Conservation (phyloP, 2,329 filamentous ascomycete species). For the Colletotrichum australisinense region DNA sequence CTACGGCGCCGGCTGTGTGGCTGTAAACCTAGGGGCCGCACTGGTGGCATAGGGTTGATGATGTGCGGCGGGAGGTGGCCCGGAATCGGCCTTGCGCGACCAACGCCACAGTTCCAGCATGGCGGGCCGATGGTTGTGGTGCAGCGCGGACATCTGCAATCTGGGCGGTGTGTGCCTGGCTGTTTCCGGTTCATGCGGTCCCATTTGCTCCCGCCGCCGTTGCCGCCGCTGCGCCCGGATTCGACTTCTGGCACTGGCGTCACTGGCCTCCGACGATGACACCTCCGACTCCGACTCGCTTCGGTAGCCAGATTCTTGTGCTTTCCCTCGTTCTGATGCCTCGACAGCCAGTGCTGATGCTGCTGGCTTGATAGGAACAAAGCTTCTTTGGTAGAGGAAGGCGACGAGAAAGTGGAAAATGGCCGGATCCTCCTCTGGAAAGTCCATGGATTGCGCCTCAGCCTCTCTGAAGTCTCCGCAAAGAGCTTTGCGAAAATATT, state of each 20-base stretch:
- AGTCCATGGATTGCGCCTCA: conserved; percentile 56
- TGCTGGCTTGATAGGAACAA: conserved; percentile 56
- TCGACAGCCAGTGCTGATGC: conserved; percentile 52
- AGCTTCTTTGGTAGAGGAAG: conserved; percentile 61
- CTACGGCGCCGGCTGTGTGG: conserved; percentile 32
- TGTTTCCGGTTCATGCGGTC: conserved; percentile 55
- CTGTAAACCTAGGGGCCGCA: conserved; percentile 22
- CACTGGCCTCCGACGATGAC: conserved; percentile 47
- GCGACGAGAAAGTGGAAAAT: conserved; percentile 64
- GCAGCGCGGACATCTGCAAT: conserved; percentile 57
- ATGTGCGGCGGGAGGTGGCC: conserved; percentile 38
- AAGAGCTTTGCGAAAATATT: conserved; percentile 62
- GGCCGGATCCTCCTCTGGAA: conserved; percentile 62
- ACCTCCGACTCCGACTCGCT: conserved; percentile 48
- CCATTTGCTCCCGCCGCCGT: conserved; percentile 49
- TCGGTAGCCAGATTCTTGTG: conserved; percentile 43
- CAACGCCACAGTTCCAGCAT: conserved; percentile 55
- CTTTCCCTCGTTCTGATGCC: conserved; percentile 57
- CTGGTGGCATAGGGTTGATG: conserved; percentile 18
- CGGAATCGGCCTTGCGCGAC: conserved; percentile 44
- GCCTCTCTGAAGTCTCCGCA: conserved; percentile 60
- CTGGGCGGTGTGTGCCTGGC: conserved; percentile 55
- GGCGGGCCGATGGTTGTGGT: conserved; percentile 46
- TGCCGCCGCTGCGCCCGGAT: conserved; percentile 47
- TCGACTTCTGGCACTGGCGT: conserved; percentile 49